Evolutionary conservation across 2,329 filamentous ascomycete genomes (phyloP).

Genomic region (Microcyclospora pomicola): DNA sequence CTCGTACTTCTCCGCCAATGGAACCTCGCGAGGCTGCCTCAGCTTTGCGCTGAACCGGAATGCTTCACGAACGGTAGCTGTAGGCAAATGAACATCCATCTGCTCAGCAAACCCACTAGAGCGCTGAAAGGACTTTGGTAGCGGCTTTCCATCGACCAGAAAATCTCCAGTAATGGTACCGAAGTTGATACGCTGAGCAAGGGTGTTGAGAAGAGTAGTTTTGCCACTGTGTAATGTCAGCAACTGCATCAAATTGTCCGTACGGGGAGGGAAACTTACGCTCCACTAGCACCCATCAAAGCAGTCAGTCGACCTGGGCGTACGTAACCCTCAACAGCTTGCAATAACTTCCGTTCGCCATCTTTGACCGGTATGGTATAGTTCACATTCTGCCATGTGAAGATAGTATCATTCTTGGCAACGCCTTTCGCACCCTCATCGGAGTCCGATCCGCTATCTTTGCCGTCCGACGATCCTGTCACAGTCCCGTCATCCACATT

Average conservation of each 20-base stretch:
- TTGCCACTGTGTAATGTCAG: conserved; percentile 57
- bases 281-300: conserved; percentile 41
- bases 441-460: conserved; percentile 24
- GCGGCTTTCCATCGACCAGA: conserved; percentile 41
- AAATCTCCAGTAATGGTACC: conserved; percentile 49
- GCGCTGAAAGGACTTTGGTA: conserved; percentile 40
- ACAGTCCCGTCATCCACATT: conserved; percentile 1
- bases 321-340: conserved; percentile 32
- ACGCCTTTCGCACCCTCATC: conserved; percentile 39
- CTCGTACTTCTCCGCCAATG: conserved; percentile 46
- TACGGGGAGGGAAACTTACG: conserved; percentile 18
- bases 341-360: conserved; percentile 28
- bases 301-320: conserved; percentile 33
- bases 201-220: conserved; percentile 67
- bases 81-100: conserved; percentile 49
- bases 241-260: conserved; percentile 40
- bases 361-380: conserved; percentile 33
- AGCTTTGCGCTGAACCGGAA: conserved; percentile 53
- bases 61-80: conserved; percentile 50
- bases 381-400: conserved; percentile 38
- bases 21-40: conserved; percentile 45
- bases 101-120: conserved; percentile 54
- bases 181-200: conserved; percentile 51
- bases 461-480: conserved; percentile 15
- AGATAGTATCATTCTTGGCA: conserved; percentile 39